These are phyloP conservation scores for Metschnikowia orientalis DNA, from an alignment of 805 yeast species.

Conservation along the genomic window DNA sequence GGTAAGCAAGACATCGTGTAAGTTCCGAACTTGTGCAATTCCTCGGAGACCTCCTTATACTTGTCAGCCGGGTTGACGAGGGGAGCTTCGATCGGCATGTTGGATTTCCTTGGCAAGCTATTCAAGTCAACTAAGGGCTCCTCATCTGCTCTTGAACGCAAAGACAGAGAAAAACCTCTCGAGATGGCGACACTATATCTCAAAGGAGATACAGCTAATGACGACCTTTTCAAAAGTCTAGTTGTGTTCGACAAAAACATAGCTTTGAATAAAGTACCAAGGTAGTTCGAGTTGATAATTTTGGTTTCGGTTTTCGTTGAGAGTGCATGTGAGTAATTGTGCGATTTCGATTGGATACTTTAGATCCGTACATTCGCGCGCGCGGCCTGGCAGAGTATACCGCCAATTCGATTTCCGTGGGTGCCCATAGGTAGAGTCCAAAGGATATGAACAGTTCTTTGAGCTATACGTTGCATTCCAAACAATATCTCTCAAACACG, in stretches of 20 bases:
- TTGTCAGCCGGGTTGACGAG: slow-evolving; percentile 75
- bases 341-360: slow-evolving; percentile 14
- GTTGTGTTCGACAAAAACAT: background rate
- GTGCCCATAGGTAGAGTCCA: no score
- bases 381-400: background rate
- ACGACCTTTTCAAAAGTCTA: background rate
- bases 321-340: slow-evolving; percentile 18
- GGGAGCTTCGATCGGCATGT: slow-evolving; percentile 38
- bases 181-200: slow-evolving; percentile 3
- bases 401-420: no score
- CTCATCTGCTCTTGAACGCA: slow-evolving; percentile 18
- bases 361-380: slow-evolving; percentile 10
- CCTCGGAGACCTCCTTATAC: slow-evolving; percentile 61
- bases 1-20: slow-evolving; percentile 77
- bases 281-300: slow-evolving; percentile 9
- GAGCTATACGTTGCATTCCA: no score
- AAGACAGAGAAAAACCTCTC: slow-evolving; percentile 6
- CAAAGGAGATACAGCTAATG: background rate
- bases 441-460: no score
- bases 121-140: slow-evolving; percentile 30
- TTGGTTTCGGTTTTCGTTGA: no score
- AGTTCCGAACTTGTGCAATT: slow-evolving; percentile 75
- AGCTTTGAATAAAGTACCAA: background rate
- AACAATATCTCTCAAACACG: no score
- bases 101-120: slow-evolving; percentile 36